Evolutionary conservation across 1,284 basidiomycete genomes (phyloP).

Genomic region (Sanguinoderma infundibulare): DNA sequence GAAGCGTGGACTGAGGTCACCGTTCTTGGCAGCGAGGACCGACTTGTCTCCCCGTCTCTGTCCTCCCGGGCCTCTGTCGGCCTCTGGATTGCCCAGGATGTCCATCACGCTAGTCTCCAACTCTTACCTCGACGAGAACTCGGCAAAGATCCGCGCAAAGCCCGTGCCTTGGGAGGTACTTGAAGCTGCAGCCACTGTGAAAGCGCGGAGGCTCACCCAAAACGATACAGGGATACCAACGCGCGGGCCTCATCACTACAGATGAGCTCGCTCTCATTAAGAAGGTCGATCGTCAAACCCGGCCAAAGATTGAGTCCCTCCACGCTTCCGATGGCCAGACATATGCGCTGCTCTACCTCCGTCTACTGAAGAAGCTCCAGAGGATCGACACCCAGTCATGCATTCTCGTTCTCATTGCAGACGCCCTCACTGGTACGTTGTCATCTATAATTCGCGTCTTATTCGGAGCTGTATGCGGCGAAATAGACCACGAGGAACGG

Average conservation of each 20-base stretch:
- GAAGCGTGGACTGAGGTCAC: conserved; percentile 23
- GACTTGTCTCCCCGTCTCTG: neutral
- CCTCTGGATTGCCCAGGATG: conserved; percentile 44
- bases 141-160: conserved; percentile 87
- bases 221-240: conserved; percentile 77
- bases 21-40: conserved; percentile 14
- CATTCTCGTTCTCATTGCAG: conserved; percentile 89
- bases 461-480: neutral
- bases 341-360: conserved; percentile 91
- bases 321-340: conserved; percentile 79
- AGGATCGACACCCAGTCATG: conserved; percentile 94
- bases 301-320: conserved; percentile 72
- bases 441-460: neutral
- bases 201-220: conserved; percentile 43
- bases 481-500: conserved; percentile 76
- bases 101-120: conserved; percentile 88
- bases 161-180: conserved; percentile 96
- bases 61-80: conserved; percentile 5
- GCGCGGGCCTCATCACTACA: conserved; percentile 87
- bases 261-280: conserved; percentile 94
- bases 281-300: conserved; percentile 84
- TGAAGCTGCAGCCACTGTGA: conserved; percentile 5
- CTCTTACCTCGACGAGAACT: conserved; percentile 86
- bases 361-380: conserved; percentile 91
- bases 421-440: conserved; percentile 80